Base-by-base conservation (phyloP, 176 grass and related monocot species). In the Oryza nivara region DNA sequence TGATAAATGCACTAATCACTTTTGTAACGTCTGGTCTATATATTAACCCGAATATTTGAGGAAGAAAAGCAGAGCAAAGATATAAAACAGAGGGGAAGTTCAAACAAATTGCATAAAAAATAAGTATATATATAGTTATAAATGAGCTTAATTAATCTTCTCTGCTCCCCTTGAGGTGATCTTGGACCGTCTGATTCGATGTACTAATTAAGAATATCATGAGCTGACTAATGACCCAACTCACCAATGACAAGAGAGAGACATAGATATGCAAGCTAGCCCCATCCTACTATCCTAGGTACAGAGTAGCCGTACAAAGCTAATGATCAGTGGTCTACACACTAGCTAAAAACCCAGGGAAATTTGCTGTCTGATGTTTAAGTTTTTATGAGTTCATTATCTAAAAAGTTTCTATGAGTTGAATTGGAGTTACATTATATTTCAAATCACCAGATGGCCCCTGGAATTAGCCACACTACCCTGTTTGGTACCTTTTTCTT, bases 351-450 rank as follows among this genome's bases (percentile, higher is more conserved):
- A 32, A 17, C 49, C 52, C 11, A 71, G 26, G 36, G 10, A 32
- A 32, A 41, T 80, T 54, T 67, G 45, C n/a, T 74, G 46, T 43
- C 7, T 43, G 30, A 73, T 80, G 77, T 22, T 75, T 75, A 65
- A 70, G n/a, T 9, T 63, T 63, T 40, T 71, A 58, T 82, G 73
- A 83, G 67, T 78, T 77, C 54, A 58, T 58, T 58, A 9, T 58
- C 19, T 58, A 20, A n/a, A 23, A 63, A 4, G 58, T n/a, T 63
- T 70, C 20, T 71, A 58, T 82, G 80, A 83, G 74, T 78, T 77
- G 54, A 88, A 54, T 7, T 20, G n/a, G 58, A 88, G 45, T 66
- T 65, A 54, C 14, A 88, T 66, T 65, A 54, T 14, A 88, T 65
- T 9, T n/a, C 10, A 70, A 26, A 63, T 76, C 25, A 75, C 22